Evolutionary conservation across 1,284 basidiomycete genomes (phyloP), one percentile per base, ranked within the genome.

Genomic region (Cutaneotrichosporon cyanovorans): DNA sequence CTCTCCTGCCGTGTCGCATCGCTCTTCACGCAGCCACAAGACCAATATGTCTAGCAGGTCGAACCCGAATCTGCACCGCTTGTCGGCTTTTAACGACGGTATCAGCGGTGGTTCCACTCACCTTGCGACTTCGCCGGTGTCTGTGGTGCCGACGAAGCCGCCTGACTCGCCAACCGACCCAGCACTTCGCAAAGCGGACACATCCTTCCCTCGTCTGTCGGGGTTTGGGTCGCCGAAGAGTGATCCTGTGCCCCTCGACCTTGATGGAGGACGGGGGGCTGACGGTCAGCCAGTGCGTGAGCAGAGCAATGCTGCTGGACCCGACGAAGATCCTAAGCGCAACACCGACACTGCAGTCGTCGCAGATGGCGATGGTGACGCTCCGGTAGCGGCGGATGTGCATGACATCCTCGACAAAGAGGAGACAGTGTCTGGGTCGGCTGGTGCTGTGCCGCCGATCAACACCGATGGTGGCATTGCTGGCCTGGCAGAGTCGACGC

Each of bases 161-260:
- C 22, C 28, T 19, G 42, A 44, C 21, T 37, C 41, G 41, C 34
- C 34, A n/a, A 25, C 11, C n/a, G 41, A 42, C 20, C 19, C 32
- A 16, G 22, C 41, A 16, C 28, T 44, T 4, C 42, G 42, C 18
- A 44, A 44, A 35, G 42, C 35, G 6, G 42, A 44, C 35, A 44
- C 42, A 9, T 33, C 42, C 9, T 44, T 44, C 42, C 42, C 42
- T n/a, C 34, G 42, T 16, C 42, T 44, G 12, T 37, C 35, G 7
- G 42, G 35, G 16, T 44, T 44, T 25, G 25, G 25, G 7, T 12
- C 25, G 8, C 25, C 25, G 25, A 12, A 12, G 25, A 7, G 8
- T 7, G 25, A 7, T 12, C 8, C 25, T 7, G 25, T 12, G 7
- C 38, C 38, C 5, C 38, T 40, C 25, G 38, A 40, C 38, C 16